phyloP scores from a whole-genome alignment of 2,329 filamentous ascomycete genomes.

The Diplocarpon rosae region DNA sequence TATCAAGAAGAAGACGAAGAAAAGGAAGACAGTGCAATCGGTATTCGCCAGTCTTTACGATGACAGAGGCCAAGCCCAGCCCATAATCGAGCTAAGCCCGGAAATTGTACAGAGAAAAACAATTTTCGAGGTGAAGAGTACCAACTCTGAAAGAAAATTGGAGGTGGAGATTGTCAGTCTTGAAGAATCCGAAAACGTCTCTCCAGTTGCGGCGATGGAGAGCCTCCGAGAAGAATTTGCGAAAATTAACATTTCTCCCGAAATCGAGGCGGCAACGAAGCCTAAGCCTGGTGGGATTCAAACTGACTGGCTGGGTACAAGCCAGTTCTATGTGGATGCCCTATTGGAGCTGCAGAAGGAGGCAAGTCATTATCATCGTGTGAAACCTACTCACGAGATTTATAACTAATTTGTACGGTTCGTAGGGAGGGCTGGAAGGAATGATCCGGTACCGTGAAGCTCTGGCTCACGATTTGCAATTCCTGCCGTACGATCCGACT shows the following conservation, averaged over 20 bases:
- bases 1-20: background rate
- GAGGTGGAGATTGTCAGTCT: background rate
- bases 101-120: background rate
- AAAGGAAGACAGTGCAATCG: background rate
- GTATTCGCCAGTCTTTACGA: conserved; percentile 1
- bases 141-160: background rate
- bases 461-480: background rate
- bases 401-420: background rate
- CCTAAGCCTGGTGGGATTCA: background rate
- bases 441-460: conserved; percentile 1
- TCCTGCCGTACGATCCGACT: conserved; percentile 14
- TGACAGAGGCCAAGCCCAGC: background rate
- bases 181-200: no score
- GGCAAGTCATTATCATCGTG: conserved; percentile 3
- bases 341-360: conserved; percentile 8
- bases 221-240: background rate
- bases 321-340: conserved; percentile 5
- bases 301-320: conserved; percentile 20
- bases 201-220: background rate
- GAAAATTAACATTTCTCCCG: background rate
- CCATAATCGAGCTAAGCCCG: background rate
- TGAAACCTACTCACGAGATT: no score
- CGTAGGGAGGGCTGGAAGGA: background rate
- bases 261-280: background rate
- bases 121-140: background rate